Conservation (phyloP, 331 rosid genomes). For the Arachis monticola region DNA sequence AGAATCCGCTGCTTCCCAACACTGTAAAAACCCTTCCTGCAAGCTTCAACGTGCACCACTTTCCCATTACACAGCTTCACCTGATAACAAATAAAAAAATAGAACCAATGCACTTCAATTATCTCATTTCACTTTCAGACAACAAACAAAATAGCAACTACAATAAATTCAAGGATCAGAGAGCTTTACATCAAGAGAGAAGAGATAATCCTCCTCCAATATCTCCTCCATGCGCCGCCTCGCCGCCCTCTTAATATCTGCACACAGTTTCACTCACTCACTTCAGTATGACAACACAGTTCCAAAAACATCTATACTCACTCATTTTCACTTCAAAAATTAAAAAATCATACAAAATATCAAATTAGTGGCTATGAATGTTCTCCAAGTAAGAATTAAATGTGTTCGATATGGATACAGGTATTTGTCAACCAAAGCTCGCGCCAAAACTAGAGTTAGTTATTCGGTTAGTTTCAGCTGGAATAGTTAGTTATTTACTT, state of each 20-base stretch:
- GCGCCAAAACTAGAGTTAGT: neutral
- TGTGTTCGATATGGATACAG: too few relatives aligned
- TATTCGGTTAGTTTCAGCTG: neutral
- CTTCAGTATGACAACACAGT: neutral
- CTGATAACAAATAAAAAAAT: slow-evolving; percentile 44
- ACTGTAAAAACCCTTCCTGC: slow-evolving; percentile 84
- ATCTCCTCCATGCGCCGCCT: slow-evolving; percentile 70
- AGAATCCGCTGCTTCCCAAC: slow-evolving; percentile 84
- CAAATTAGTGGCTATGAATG: too few relatives aligned
- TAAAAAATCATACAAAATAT: too few relatives aligned
- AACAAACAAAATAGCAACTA: neutral
- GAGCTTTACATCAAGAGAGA: slow-evolving; percentile 76
- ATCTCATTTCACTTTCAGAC: neutral
- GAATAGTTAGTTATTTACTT: neutral
- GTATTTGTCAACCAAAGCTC: too few relatives aligned
- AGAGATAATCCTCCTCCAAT: slow-evolving; percentile 66
- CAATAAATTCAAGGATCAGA: slow-evolving; percentile 17
- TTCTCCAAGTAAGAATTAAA: too few relatives aligned
- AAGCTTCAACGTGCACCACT: slow-evolving; percentile 87
- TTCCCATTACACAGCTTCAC: slow-evolving; percentile 94
- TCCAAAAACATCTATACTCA: too few relatives aligned
- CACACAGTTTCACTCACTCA: slow-evolving; percentile 28
- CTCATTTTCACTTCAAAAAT: too few relatives aligned
- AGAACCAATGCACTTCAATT: neutral
- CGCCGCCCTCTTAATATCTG: slow-evolving; percentile 74